Percentiles rank a stretch among this genome's conserved stretches.
phyloP scores from a whole-genome alignment of 1,284 basidiomycete species.

The Pascua sp. region DNA sequence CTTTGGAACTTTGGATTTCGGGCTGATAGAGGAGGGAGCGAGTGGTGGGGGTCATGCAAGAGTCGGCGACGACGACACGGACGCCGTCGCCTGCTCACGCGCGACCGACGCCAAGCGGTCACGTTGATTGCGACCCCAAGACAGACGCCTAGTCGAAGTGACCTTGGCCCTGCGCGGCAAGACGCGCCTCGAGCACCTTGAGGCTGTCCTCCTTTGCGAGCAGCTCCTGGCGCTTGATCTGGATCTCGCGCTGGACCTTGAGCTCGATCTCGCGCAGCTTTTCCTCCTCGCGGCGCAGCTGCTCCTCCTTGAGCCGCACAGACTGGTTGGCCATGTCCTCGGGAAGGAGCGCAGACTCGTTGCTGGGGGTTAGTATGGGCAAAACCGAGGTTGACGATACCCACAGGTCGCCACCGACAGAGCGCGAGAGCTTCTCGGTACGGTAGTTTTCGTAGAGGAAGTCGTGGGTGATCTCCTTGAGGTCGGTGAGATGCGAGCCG shows the following conservation, averaged over 20 bases:
- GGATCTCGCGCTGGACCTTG: constrained; percentile 97
- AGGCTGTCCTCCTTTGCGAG: constrained; percentile 78
- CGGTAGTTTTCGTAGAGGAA: constrained; percentile 68
- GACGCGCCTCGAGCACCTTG: constrained; percentile 49
- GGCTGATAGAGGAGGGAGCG: neutral
- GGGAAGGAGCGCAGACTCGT: constrained; percentile 78
- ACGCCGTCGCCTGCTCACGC: too few relatives aligned
- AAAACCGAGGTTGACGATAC: constrained; percentile 31
- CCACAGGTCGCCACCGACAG: constrained; percentile 78
- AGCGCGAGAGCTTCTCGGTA: constrained; percentile 95
- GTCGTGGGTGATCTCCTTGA: constrained; percentile 91
- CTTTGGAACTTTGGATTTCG: constrained; percentile 1
- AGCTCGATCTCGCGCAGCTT: constrained; percentile 98
- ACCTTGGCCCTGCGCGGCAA: constrained; percentile 22
- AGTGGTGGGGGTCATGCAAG: neutral
- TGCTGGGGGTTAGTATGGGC: constrained; percentile 16
- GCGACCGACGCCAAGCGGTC: neutral
- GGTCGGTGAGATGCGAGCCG: constrained; percentile 89
- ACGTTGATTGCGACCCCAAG: neutral
- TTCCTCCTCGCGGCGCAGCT: constrained; percentile 94
- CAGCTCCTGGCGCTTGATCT: constrained; percentile 96
- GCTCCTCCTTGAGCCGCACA: constrained; percentile 96
- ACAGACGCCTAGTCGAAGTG: constrained; percentile 8
- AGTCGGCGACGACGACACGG: neutral
- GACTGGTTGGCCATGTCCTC: constrained; percentile 96